Percentiles rank a stretch among this genome's conserved stretches.
Conservation (phyloP, 257 asterid genomes). For the Solanum lycopersicoides region DNA sequence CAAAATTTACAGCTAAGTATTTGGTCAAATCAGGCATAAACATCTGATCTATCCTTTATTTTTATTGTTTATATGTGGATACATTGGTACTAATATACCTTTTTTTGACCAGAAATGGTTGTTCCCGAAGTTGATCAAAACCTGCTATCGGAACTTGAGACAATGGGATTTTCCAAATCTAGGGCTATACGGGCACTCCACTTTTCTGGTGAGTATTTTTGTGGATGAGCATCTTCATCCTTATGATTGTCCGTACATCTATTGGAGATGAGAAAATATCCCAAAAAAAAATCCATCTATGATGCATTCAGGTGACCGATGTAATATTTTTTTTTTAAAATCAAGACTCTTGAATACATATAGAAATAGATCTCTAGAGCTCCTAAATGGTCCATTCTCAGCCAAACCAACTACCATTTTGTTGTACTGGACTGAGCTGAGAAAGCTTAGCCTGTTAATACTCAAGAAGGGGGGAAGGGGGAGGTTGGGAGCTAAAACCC, state of each 20-base stretch:
- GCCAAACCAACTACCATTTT: not conserved
- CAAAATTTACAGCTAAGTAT: not conserved
- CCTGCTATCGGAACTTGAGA: constrained; percentile 67
- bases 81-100: not conserved
- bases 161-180: constrained; percentile 82
- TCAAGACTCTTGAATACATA: not conserved
- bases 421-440: not conserved
- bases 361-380: not conserved
- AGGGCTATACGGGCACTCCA: constrained; percentile 88
- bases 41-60: not conserved
- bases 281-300: not conserved
- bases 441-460: not conserved
- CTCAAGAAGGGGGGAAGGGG: no score
- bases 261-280: not conserved
- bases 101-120: constrained; percentile 58
- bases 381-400: not conserved
- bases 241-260: not conserved
- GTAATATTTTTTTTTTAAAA: not conserved
- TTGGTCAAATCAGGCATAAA: not conserved
- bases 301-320: not conserved
- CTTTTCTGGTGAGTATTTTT: constrained; percentile 51
- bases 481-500: not conserved
- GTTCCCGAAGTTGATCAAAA: constrained; percentile 85
- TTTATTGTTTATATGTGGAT: not conserved
- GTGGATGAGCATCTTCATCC: not conserved